A percentile compares a stretch with the other conserved stretches of the same genome.
These are phyloP conservation scores for Alternaria viburni DNA, from an alignment of 2,329 filamentous ascomycete genomes.

Conservation along the genomic window DNA sequence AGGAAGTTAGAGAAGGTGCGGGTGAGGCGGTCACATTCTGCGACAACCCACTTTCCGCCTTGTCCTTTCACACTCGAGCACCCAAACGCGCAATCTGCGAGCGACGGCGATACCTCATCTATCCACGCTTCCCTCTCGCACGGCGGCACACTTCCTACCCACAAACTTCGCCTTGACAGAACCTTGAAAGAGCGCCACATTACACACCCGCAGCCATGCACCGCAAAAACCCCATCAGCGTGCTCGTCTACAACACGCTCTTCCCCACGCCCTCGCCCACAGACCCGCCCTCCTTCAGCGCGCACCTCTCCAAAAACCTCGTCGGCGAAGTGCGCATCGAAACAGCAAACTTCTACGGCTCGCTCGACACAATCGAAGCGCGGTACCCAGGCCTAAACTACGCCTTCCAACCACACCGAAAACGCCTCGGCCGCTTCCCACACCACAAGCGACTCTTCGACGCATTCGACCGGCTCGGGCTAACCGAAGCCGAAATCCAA, in stretches of 20 bases:
- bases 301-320: slow-evolving; percentile 72
- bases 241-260: slow-evolving; percentile 76
- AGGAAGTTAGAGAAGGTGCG: slow-evolving; percentile 15
- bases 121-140: slow-evolving; percentile 1
- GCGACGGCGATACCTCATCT: slow-evolving; percentile 2
- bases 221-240: slow-evolving; percentile 69
- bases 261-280: slow-evolving; percentile 71
- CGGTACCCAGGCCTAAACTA: slow-evolving; percentile 85
- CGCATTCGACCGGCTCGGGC: slow-evolving; percentile 72
- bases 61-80: neutral
- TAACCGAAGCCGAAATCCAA: slow-evolving; percentile 74
- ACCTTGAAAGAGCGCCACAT: neutral
- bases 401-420: slow-evolving; percentile 72
- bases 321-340: slow-evolving; percentile 81
- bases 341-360: slow-evolving; percentile 78
- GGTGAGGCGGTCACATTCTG: slow-evolving; percentile 19
- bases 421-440: slow-evolving; percentile 76
- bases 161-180: neutral
- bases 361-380: slow-evolving; percentile 78
- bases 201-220: slow-evolving; percentile 64
- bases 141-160: neutral
- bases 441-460: slow-evolving; percentile 80
- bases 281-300: slow-evolving; percentile 75
- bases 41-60: slow-evolving; percentile 6
- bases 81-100: slow-evolving; percentile 6